These are phyloP conservation scores for Boletus patriciae DNA, from an alignment of 768 basidiomycete genomes.

Conservation along the genomic window DNA sequence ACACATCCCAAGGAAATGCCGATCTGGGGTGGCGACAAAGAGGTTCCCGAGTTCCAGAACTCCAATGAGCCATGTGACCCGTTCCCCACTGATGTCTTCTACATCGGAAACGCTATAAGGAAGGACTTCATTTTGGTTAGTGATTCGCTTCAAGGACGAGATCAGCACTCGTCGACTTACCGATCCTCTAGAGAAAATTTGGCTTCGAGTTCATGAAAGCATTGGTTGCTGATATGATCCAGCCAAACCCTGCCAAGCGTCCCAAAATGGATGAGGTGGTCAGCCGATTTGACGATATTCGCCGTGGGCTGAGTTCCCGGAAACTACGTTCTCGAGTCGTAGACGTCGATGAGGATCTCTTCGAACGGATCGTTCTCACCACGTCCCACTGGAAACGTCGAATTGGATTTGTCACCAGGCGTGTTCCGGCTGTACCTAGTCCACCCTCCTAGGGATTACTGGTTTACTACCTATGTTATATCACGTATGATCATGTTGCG, in stretches of 20 bases:
- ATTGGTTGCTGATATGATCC: conserved; percentile 20
- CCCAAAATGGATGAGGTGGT: conserved; percentile 26
- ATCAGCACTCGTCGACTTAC: neutral
- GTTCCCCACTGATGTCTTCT: conserved; percentile 46
- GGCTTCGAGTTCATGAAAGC: conserved; percentile 27
- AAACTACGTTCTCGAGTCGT: conserved; percentile 32
- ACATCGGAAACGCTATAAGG: conserved; percentile 40
- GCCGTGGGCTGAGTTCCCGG: neutral
- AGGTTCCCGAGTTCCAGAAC: conserved; percentile 40
- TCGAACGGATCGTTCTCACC: conserved; percentile 7
- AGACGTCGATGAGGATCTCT: conserved; percentile 12
- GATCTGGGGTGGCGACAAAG: conserved; percentile 42
- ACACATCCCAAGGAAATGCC: conserved; percentile 28
- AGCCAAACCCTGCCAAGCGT: conserved; percentile 22
- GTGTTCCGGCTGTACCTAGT: conserved; percentile 15
- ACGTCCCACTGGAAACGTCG: conserved; percentile 28
- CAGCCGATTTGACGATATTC: conserved; percentile 15
- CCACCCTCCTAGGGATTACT: neutral
- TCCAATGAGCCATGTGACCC: conserved; percentile 32
- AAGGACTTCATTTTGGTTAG: conserved; percentile 23
- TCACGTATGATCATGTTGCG: neutral
- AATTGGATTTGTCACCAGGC: conserved; percentile 10
- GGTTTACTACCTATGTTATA: neutral
- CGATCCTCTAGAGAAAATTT: too few species aligned
- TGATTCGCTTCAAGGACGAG: too few species aligned